These are phyloP conservation scores for Venturia carpophila DNA, from an alignment of 2,329 filamentous ascomycete species.

Conservation along the genomic window DNA sequence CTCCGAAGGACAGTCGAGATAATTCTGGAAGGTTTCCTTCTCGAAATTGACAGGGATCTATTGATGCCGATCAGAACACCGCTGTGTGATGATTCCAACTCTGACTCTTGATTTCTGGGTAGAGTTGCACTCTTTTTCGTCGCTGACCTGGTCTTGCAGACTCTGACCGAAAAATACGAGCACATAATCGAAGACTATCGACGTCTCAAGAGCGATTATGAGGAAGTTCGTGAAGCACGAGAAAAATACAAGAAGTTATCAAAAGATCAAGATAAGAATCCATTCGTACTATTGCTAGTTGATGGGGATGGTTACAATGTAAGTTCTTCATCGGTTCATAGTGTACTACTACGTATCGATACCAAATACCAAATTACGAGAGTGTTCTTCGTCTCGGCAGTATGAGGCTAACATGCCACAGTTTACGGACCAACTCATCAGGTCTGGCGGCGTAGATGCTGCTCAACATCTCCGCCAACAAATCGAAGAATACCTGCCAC, in stretches of 20 bases:
- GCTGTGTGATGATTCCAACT: neutral
- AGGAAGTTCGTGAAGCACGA: slow-evolving; percentile 46
- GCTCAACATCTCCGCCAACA: slow-evolving; percentile 47
- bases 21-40: neutral
- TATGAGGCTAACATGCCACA: neutral
- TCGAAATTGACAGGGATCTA: neutral
- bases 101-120: neutral
- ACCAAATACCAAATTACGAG: neutral
- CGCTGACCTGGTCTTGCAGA: neutral
- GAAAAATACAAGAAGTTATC: slow-evolving; percentile 50
- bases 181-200: slow-evolving; percentile 48
- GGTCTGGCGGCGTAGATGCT: slow-evolving; percentile 47
- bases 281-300: slow-evolving; percentile 54
- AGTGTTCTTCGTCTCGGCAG: neutral
- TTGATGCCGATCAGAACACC: neutral
- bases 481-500: slow-evolving; percentile 40
- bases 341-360: neutral
- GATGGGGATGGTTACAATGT: slow-evolving; percentile 54
- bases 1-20: neutral
- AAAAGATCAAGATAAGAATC: slow-evolving; percentile 39
- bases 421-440: slow-evolving; percentile 45
- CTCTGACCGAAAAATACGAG: slow-evolving; percentile 34
- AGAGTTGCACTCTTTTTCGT: neutral
- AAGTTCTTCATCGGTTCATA: neutral
- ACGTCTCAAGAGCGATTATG: slow-evolving; percentile 49